Evolutionary conservation across 139 green algal genomes (phyloP), one percentile per base, ranked within the genome.

Genomic region (Asterochloris sp.): DNA sequence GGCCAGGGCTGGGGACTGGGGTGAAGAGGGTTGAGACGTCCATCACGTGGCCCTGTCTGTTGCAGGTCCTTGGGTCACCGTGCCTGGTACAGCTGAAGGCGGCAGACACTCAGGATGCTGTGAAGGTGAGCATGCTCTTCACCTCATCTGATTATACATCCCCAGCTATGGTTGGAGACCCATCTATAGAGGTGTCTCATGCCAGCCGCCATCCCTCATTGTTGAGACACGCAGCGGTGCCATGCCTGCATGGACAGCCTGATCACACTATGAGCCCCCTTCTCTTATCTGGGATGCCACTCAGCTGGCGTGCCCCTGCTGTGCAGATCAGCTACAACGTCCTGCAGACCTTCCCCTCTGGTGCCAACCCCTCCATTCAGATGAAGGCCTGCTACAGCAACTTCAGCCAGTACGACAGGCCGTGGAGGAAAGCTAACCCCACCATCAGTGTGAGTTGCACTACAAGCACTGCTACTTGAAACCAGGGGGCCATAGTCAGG

Each of bases 371-470:
- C 14, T 62, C 68, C 14, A 62, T 81, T n/a, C 24, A 62, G n/a
- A 13, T 81, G 26, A 81, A 73, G 26, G 77, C 19, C 24, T 81
- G 77, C 77, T 81, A 81, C 27, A 29, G 14, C 24, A 71, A 71
- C 24, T 38, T 21, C 11, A 73, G 61, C 24, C 21, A 28, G 17
- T 26, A 28, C 0, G 77, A 73, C 16, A 62, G 77, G 1, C 13
- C 77, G 8, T 81, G 77, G 77, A 73, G 77, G 21, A 81, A 73
- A 27, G 77, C 77, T 10, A 81, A 81, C 62, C 61, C 68, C 77
- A 26, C 74, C 62, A n/a, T 81, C 15, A 62, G 61, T 62, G 77
- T 81, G 66, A 81, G 77, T 28, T 71, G 17, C 66, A 71, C 66
- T 54, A 6, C 38, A 2, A 54, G 38, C 38, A 54, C 38, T 54